These are phyloP conservation scores for Zoysia japonica DNA, from an alignment of 176 grass and related monocot genomes.

Conservation along the genomic window DNA sequence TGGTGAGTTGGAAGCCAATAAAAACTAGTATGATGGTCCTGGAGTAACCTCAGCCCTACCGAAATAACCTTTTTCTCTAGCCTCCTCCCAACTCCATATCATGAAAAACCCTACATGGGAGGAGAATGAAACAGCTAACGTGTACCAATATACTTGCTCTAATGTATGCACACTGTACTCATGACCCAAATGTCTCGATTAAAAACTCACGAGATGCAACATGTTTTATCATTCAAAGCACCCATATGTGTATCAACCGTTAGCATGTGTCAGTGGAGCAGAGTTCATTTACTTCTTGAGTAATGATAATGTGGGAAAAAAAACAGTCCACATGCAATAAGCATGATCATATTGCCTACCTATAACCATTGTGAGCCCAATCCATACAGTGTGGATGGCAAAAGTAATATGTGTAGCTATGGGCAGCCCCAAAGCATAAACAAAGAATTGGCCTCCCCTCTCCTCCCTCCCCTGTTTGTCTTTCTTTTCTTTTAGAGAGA, in stretches of 20 bases:
- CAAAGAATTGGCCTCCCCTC: background rate
- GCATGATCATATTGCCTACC: background rate
- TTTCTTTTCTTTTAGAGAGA: too few species aligned
- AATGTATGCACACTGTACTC: too few species aligned
- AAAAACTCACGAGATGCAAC: too few species aligned
- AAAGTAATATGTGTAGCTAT: background rate
- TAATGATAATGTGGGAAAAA: background rate
- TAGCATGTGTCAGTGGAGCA: background rate
- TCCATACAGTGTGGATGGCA: too few species aligned
- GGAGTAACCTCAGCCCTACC: too few species aligned
- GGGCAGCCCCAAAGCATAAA: background rate
- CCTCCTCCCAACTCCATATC: background rate
- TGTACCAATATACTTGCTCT: too few species aligned
- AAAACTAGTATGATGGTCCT: too few species aligned
- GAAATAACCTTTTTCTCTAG: too few species aligned
- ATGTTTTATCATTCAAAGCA: background rate
- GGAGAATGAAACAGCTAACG: too few species aligned
- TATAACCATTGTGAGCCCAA: background rate
- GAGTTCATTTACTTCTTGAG: background rate
- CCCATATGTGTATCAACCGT: background rate
- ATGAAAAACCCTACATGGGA: background rate
- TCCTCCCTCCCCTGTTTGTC: background rate
- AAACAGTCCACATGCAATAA: background rate
- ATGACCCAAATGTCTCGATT: too few species aligned
- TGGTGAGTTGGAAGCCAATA: too few species aligned